These are phyloP conservation scores for Colletotrichum tofieldiae DNA, from an alignment of 2,329 filamentous ascomycete species.

Conservation along the genomic window DNA sequence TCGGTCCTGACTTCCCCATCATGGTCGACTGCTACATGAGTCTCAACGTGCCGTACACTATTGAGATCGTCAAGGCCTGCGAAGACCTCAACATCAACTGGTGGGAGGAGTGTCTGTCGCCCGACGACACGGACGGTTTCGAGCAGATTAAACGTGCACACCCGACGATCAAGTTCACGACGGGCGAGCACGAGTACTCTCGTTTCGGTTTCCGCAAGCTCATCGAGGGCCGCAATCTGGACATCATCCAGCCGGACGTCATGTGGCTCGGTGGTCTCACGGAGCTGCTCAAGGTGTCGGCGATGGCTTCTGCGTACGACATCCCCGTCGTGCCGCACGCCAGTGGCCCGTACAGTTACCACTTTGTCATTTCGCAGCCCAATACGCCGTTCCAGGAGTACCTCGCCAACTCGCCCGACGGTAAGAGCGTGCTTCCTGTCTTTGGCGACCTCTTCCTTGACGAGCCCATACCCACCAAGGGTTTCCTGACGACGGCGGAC, in stretches of 20 bases:
- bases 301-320: slow-evolving; percentile 93
- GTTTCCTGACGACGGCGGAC: slow-evolving; percentile 83
- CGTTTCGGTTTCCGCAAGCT: slow-evolving; percentile 96
- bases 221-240: slow-evolving; percentile 90
- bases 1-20: slow-evolving; percentile 91
- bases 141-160: slow-evolving; percentile 92
- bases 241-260: slow-evolving; percentile 95
- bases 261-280: slow-evolving; percentile 98
- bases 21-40: slow-evolving; percentile 99
- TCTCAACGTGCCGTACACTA: slow-evolving; percentile 92
- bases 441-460: slow-evolving; percentile 93
- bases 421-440: slow-evolving; percentile 89
- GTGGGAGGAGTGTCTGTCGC: slow-evolving; percentile 96
- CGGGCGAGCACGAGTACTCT: slow-evolving; percentile 96
- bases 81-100: slow-evolving; percentile 92
- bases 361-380: slow-evolving; percentile 93
- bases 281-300: slow-evolving; percentile 89
- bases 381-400: slow-evolving; percentile 98
- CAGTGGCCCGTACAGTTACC: slow-evolving; percentile 94
- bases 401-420: slow-evolving; percentile 92
- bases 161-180: slow-evolving; percentile 93
- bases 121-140: slow-evolving; percentile 94
- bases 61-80: slow-evolving; percentile 88
- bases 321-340: slow-evolving; percentile 96
- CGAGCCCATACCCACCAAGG: slow-evolving; percentile 89